Conservation (phyloP, 2,329 filamentous ascomycete species). For the Beauveria sp. region DNA sequence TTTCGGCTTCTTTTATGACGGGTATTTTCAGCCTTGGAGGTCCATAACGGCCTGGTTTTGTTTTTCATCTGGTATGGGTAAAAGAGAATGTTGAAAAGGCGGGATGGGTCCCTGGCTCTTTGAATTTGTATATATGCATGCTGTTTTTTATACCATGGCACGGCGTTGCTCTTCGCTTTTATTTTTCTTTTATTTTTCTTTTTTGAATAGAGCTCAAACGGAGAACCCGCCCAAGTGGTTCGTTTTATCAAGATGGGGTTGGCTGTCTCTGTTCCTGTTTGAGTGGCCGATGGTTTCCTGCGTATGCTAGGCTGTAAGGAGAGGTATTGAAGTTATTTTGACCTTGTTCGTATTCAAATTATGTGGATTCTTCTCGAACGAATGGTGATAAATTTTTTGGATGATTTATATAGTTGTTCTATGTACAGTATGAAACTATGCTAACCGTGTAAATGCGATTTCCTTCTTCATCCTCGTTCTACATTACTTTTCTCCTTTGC, state of each 20-base stretch:
- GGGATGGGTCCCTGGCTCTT: neutral
- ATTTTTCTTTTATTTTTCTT: neutral
- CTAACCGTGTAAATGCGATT: neutral
- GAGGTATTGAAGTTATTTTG: neutral
- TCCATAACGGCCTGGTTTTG: neutral
- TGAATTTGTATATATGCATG: constrained; percentile 7
- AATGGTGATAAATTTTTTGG: neutral
- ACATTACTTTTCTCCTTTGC: neutral
- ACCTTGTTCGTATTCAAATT: neutral
- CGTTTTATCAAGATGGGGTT: neutral
- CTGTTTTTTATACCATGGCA: constrained; percentile 29
- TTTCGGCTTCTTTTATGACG: neutral
- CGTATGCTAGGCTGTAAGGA: neutral
- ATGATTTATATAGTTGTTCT: neutral
- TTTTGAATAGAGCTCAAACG: constrained; percentile 10
- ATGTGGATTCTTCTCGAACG: neutral
- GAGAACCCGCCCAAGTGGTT: neutral
- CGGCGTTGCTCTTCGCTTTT: constrained; percentile 18
- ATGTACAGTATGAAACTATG: neutral
- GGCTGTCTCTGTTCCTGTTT: neutral
- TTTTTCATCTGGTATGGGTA: neutral
- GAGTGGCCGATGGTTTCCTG: constrained; percentile 4
- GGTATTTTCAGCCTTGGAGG: neutral
- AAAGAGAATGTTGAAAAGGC: neutral
- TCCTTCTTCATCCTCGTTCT: neutral